These are phyloP conservation scores for Colletotrichum brevisporum DNA, from an alignment of 2,329 filamentous ascomycete species.

Conservation along the genomic window DNA sequence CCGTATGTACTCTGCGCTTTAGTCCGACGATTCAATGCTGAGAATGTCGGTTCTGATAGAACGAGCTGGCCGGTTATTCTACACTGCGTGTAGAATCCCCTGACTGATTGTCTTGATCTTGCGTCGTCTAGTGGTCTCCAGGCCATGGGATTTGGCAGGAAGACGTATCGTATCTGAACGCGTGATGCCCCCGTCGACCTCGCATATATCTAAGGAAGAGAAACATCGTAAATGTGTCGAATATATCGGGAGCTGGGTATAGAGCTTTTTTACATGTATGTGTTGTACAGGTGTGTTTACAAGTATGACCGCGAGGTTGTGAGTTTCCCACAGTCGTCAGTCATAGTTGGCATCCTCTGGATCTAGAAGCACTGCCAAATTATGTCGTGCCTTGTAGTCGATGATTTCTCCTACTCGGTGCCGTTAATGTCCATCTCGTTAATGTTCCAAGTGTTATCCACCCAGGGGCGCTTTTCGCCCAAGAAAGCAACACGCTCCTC, in stretches of 20 bases:
- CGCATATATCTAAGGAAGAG: background rate
- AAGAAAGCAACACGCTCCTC: conserved; percentile 80
- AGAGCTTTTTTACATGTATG: conserved; percentile 25
- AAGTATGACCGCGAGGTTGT: background rate
- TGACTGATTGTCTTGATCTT: conserved; percentile 60
- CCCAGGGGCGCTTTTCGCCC: conserved; percentile 86
- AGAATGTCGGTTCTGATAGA: conserved; percentile 74
- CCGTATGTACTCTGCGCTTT: conserved; percentile 75
- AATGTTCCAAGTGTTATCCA: conserved; percentile 80
- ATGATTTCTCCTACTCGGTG: conserved; percentile 46
- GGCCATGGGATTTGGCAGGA: conserved; percentile 66
- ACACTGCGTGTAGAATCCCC: conserved; percentile 15
- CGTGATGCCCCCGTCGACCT: conserved; percentile 46
- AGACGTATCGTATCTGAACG: conserved; percentile 78
- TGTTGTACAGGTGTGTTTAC: conserved; percentile 38
- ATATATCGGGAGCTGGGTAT: conserved; percentile 40
- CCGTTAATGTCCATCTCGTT: conserved; percentile 79
- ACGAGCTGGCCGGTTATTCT: conserved; percentile 58
- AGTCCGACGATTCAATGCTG: conserved; percentile 73
- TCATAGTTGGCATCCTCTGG: background rate
- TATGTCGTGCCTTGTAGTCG: background rate
- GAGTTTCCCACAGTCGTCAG: background rate
- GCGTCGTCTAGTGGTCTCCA: conserved; percentile 73
- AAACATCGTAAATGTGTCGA: background rate
- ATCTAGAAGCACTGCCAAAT: background rate